phyloP scores from a whole-genome alignment of 1,284 basidiomycete species.

The Ustilago nuda region DNA sequence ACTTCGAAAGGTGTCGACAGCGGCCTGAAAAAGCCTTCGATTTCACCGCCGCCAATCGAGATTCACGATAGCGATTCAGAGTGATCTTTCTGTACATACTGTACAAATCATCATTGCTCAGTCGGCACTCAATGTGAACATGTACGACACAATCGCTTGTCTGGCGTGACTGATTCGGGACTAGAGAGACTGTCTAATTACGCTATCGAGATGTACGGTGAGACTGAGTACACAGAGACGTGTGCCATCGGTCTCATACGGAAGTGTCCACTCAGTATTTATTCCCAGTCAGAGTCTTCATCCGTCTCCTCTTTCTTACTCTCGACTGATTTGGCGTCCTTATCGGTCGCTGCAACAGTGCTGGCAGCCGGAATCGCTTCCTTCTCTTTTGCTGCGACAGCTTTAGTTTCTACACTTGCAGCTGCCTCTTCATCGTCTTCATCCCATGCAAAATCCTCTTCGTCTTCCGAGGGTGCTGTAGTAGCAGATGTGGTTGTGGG shows the following conservation, averaged over 20 bases:
- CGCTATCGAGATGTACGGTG: background rate
- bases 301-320: conserved; percentile 33
- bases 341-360: background rate
- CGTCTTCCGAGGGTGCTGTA: conserved; percentile 15
- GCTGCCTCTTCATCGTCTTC: conserved; percentile 54
- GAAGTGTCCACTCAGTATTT: background rate
- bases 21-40: conserved; percentile 14
- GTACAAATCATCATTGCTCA: too few species aligned
- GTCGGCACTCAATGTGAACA: background rate
- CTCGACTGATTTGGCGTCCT: conserved; percentile 9
- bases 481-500: conserved; percentile 2
- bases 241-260: background rate
- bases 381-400: conserved; percentile 6
- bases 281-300: conserved; percentile 61
- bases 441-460: conserved; percentile 61
- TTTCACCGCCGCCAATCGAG: conserved; percentile 26
- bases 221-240: background rate
- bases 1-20: conserved; percentile 39
- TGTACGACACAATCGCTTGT: background rate
- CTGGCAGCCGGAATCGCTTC: background rate
- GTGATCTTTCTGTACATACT: background rate
- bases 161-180: background rate
- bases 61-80: conserved; percentile 6
- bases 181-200: background rate
- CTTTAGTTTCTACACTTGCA: conserved; percentile 13